Evolutionary conservation across 495 filamentous ascomycete species (phyloP).

Genomic region (Chlorociboria aeruginascens): DNA sequence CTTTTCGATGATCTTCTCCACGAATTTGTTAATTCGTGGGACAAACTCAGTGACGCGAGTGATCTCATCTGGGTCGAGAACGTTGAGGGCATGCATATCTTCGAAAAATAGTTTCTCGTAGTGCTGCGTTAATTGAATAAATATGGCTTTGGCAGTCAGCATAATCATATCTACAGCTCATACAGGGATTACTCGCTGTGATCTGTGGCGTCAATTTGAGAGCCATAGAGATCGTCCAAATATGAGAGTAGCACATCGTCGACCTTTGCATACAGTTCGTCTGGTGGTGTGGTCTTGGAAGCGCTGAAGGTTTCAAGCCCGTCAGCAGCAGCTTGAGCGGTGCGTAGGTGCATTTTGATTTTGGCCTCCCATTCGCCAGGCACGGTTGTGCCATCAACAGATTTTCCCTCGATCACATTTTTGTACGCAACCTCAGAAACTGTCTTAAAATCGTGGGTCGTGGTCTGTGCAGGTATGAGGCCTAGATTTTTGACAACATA

Average conservation of each 20-base stretch:
- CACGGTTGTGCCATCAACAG: background rate
- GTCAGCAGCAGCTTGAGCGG: conserved; percentile 22
- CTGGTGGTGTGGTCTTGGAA: background rate
- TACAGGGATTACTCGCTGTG: conserved; percentile 5
- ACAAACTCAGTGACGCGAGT: conserved; percentile 67
- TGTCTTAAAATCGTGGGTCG: conserved; percentile 14
- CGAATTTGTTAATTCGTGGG: conserved; percentile 54
- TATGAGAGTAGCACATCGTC: conserved; percentile 50
- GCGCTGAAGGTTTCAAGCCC: conserved; percentile 13
- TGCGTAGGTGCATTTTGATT: conserved; percentile 24
- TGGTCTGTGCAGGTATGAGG: conserved; percentile 17
- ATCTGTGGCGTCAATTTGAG: conserved; percentile 38
- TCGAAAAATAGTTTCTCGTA: conserved; percentile 59
- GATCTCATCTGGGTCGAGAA: conserved; percentile 50
- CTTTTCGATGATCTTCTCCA: conserved; percentile 41
- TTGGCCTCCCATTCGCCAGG: conserved; percentile 29
- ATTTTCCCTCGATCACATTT: conserved; percentile 1
- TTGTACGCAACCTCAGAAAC: conserved; percentile 16
- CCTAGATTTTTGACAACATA: conserved; percentile 22
- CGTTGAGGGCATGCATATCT: conserved; percentile 61
- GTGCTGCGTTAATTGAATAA: conserved; percentile 51
- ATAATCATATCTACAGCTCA: background rate
- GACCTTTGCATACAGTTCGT: conserved; percentile 18
- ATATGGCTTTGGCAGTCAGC: conserved; percentile 34
- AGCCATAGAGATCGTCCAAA: conserved; percentile 44